Base-by-base conservation (phyloP, 1,284 basidiomycete genomes). In the Austroboletus niveus region DNA sequence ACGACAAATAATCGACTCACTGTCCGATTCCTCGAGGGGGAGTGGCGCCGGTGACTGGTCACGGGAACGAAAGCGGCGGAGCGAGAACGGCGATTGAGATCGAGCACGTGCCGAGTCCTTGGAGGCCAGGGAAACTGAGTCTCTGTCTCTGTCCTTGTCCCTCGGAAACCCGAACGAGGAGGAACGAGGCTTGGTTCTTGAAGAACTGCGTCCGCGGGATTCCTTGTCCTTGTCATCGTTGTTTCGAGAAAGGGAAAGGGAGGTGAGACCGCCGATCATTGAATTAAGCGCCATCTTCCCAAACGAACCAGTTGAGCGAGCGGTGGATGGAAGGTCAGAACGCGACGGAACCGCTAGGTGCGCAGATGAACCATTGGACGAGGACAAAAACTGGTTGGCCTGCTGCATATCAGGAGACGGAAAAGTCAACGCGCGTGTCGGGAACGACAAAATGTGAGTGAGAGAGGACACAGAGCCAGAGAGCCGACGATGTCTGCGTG, bases 51-150 rank as follows among this genome's bases (percentile, higher is more conserved):
- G 85, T 11, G 81, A 78, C 1, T 90, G 89, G 38, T 61, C 60
- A 17, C 87, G 81, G 10, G 73, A 71, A 52, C 83, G 78, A 51
- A 78, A 75, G 31, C 83, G 75, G 34, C 85, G 78, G 53, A 88
- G 77, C 44, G 71, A 73, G 63, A 90, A 90, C 15, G 87, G 87
- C 0, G 87, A 89, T 55, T 81, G 77, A 32, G 85, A 88, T 38
- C 87, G 83, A 11, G 84, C 75, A 52, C 84, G 83, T 22, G 75
- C 41, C 5, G 55, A 52, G 24, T 68, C 63, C 20, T 61, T 69
- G 11, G 68, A 65, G 29, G 47, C 51, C 10, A 55, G 15, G 20
- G 63, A 62, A 47, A 62, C 56, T 5, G 60, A 15, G 14, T 64
- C 60, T 30, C 62, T 63, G 10, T 68, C 65, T 17, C 49, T 66